These are phyloP conservation scores for Neofusicoccum sp. DNA, from an alignment of 2,329 filamentous ascomycete species.

Conservation along the genomic window DNA sequence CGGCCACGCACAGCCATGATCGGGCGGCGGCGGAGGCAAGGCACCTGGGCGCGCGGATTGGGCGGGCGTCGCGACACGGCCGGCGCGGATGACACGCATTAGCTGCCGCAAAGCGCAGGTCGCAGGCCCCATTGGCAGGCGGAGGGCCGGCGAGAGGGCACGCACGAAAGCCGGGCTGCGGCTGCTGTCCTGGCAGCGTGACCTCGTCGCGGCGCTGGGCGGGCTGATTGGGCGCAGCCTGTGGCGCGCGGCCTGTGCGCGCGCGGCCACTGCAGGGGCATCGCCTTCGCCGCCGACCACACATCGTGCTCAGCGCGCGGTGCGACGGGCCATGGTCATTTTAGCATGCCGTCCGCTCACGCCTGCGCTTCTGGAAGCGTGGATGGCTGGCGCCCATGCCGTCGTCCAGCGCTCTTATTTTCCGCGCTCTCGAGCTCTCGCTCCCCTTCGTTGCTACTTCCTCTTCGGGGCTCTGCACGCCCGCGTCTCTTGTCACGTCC, in stretches of 20 bases:
- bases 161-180: background rate
- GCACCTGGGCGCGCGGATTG: slow-evolving; percentile 5
- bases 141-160: background rate
- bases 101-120: background rate
- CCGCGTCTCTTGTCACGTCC: background rate
- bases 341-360: background rate
- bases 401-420: background rate
- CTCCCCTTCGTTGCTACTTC: slow-evolving; percentile 12
- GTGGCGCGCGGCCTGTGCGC: background rate
- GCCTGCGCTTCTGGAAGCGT: background rate
- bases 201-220: background rate
- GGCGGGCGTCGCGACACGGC: background rate
- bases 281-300: background rate
- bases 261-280: background rate
- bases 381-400: background rate
- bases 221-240: background rate
- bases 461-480: background rate
- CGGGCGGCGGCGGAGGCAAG: background rate
- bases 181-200: slow-evolving; percentile 1
- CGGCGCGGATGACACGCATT: slow-evolving; percentile 11
- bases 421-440: background rate
- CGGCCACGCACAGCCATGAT: slow-evolving; percentile 13
- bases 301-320: background rate
- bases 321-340: background rate
- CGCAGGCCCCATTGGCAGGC: background rate